These are phyloP conservation scores for Aspergillus cavernicola DNA, from an alignment of 495 filamentous ascomycete genomes.

Conservation along the genomic window DNA sequence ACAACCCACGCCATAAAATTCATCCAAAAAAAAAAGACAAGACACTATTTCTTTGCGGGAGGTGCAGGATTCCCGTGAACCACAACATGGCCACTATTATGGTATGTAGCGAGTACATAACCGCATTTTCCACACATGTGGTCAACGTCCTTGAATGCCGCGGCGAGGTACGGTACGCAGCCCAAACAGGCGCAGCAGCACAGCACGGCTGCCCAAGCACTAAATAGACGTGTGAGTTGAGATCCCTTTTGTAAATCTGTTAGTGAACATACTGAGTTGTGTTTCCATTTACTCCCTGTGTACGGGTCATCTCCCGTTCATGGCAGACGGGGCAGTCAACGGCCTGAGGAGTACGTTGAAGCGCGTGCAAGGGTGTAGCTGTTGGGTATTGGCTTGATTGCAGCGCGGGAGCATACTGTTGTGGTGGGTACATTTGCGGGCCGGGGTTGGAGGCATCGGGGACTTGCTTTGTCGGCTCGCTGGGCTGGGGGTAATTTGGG, in stretches of 20 bases:
- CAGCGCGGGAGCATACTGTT: neutral
- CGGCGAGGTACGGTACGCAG: conserved; percentile 51
- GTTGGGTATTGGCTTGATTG: conserved; percentile 29
- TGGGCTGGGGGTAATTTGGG: neutral
- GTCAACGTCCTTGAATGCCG: conserved; percentile 48
- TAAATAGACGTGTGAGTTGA: conserved; percentile 15
- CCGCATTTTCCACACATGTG: conserved; percentile 51
- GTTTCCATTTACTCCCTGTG: conserved; percentile 36
- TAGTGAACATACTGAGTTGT: conserved; percentile 53
- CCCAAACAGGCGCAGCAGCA: conserved; percentile 47
- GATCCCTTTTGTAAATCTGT: no score
- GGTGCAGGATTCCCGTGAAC: conserved; percentile 28
- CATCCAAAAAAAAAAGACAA: neutral
- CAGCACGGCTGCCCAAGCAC: conserved; percentile 46
- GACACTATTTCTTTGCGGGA: neutral
- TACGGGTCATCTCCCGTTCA: conserved; percentile 44
- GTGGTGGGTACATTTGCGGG: neutral
- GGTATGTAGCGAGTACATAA: conserved; percentile 46
- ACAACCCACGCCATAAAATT: no score
- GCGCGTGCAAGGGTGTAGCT: conserved; percentile 30
- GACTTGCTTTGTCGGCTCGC: neutral
- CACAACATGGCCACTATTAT: conserved; percentile 47
- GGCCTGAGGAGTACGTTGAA: conserved; percentile 32
- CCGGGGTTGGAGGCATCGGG: neutral
- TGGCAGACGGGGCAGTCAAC: conserved; percentile 51